A percentile compares a stretch with the other conserved stretches of the same genome.
Conservation (phyloP, 352 stramenopile species). For the Pythium monospermum region DNA sequence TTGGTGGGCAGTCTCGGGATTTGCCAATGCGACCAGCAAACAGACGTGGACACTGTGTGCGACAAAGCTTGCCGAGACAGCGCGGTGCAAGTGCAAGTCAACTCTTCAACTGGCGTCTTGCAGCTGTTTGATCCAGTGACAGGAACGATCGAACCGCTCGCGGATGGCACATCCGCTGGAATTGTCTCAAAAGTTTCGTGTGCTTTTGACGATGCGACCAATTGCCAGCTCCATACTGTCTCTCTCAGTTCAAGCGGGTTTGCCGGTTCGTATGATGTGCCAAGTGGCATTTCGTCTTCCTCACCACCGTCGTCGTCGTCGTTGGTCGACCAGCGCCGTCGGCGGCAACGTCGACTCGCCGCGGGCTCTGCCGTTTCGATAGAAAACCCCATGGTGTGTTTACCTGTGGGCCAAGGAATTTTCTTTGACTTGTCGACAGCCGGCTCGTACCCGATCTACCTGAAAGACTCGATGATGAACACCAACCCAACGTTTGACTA, state of each 20-base stretch:
- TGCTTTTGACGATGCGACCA: constrained; percentile 10
- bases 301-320: constrained; percentile 1
- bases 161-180: constrained; percentile 6
- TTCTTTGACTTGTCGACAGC: constrained; percentile 85
- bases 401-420: constrained; percentile 72
- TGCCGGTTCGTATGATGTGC: constrained; percentile 56
- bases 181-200: constrained; percentile 61
- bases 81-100: constrained; percentile 37
- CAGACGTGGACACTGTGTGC: constrained; percentile 74
- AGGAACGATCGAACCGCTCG: constrained; percentile 18
- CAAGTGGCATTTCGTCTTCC: constrained; percentile 15
- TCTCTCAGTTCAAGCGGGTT: constrained; percentile 47
- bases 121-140: constrained; percentile 61
- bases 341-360: constrained; percentile 16
- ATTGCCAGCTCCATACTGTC: constrained; percentile 57
- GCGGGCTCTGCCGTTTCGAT: constrained; percentile 28
- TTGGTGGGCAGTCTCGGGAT: constrained; percentile 77
- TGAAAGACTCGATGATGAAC: constrained; percentile 94
- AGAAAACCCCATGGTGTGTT: constrained; percentile 84
- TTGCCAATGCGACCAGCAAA: constrained; percentile 81
- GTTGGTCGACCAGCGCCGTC: neutral
- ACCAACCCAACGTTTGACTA: constrained; percentile 92
- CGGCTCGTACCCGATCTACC: constrained; percentile 87
- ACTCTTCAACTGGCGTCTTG: constrained; percentile 32
- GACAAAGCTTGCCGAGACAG: constrained; percentile 64